Evolutionary conservation across 2,329 filamentous ascomycete species (phyloP).

Genomic region (Aaosphaeria arxii): DNA sequence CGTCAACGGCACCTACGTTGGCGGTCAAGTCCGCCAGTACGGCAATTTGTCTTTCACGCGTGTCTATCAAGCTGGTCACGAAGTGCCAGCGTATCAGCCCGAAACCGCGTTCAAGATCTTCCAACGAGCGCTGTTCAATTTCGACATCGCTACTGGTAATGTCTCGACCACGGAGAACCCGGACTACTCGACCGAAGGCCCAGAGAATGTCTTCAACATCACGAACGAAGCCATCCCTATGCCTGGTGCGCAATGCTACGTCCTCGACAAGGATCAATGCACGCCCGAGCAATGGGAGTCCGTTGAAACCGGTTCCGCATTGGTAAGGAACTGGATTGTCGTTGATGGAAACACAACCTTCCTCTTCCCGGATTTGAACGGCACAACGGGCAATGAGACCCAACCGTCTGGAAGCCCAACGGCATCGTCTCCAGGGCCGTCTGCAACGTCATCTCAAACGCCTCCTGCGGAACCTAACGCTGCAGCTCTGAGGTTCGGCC

Average conservation of each 20-base stretch:
- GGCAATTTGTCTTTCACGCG: slow-evolving; percentile 60
- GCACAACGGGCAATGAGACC: slow-evolving; percentile 13
- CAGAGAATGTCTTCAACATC: slow-evolving; percentile 41
- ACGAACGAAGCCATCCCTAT: slow-evolving; percentile 44
- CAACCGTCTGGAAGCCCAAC: slow-evolving; percentile 8
- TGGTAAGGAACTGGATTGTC: slow-evolving; percentile 33
- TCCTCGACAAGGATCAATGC: slow-evolving; percentile 26
- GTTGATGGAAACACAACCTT: slow-evolving; percentile 30
- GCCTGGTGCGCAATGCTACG: slow-evolving; percentile 36
- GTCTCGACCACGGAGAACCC: slow-evolving; percentile 40
- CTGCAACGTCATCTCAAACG: neutral
- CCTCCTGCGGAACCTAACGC: neutral
- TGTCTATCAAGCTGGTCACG: slow-evolving; percentile 53
- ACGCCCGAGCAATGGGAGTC: slow-evolving; percentile 28
- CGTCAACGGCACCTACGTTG: slow-evolving; percentile 66
- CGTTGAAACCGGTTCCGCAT: slow-evolving; percentile 28
- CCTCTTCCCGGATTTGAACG: slow-evolving; percentile 25
- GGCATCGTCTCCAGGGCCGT: neutral
- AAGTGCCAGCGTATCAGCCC: slow-evolving; percentile 46
- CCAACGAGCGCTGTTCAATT: slow-evolving; percentile 50
- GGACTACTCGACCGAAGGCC: slow-evolving; percentile 34
- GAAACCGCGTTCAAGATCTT: slow-evolving; percentile 54
- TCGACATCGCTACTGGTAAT: slow-evolving; percentile 54
- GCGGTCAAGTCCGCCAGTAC: slow-evolving; percentile 71
- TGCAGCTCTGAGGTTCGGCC: neutral